Base-by-base conservation (phyloP, 352 stramenopile genomes). In the Globisporangium emineosum region DNA sequence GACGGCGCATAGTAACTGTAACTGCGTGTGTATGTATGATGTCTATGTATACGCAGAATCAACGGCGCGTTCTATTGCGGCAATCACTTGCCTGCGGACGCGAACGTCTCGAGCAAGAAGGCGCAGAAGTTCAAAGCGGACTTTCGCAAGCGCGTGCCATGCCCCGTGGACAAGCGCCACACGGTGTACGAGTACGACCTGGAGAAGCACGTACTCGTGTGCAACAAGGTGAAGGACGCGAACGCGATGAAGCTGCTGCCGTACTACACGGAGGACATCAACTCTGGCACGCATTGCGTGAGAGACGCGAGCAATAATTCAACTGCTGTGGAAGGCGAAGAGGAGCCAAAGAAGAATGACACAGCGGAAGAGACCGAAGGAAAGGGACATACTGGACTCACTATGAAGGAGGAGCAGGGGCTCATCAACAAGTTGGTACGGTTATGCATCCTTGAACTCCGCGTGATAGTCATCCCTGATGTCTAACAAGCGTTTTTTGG, bases 141-240 rank as follows among this genome's bases (percentile, higher is more conserved):
- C 32, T 64, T 75, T 29, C 77, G 83, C 12, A 65, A 74, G 23
- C 86, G 86, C 19, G 79, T 94, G n/a, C 78, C 84, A 15, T 94
- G 86, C 53, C 85, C 86, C 17, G 63, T 94, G 57, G 86, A 94
- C 49, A 57, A 53, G 8, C 68, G 80, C 4, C 86, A 94, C 64
- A 90, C 83, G 0, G 80, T 93, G 12, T 94, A 93, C 70, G 70
- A 80, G 62, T 93, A 77, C 65, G 86, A 94, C 57, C 64, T 94
- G 45, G 78, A 73, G 55, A 93, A 92, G 72, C 86, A 94, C 69
- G 72, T 90, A 50, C 65, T 83, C 49, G 74, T 94, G 5, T 94
- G 86, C 72, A 94, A 93, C 71, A 83, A 81, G 13, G 73, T 86
- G 27, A 90, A 90, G 59, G 82, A 93, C 57, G 73, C 73, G 19